Evolutionary conservation across 495 filamentous ascomycete genomes (phyloP).

Genomic region (Tuber magnatum): DNA sequence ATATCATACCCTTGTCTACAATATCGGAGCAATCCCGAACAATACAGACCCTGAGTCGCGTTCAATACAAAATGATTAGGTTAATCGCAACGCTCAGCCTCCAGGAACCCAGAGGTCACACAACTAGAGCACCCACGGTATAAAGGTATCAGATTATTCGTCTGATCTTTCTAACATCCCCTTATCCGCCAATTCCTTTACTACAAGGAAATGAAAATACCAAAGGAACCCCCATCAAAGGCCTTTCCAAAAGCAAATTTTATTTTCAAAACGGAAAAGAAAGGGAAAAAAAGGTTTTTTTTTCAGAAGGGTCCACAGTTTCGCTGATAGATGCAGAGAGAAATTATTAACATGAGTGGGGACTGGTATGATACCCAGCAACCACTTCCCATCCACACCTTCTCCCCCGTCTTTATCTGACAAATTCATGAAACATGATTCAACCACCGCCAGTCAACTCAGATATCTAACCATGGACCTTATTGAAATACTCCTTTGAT

Average conservation of each 20-base stretch:
- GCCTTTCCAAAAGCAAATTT: background rate
- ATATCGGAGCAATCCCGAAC: background rate
- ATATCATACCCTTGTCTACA: background rate
- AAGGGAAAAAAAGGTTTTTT: background rate
- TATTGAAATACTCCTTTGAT: slow-evolving; percentile 47
- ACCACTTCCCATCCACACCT: background rate
- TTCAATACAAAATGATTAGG: background rate
- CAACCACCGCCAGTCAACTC: background rate
- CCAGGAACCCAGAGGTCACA: background rate
- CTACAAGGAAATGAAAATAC: background rate
- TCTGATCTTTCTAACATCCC: background rate
- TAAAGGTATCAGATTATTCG: background rate
- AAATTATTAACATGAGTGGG: background rate
- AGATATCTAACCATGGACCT: slow-evolving; percentile 36
- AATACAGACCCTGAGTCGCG: background rate
- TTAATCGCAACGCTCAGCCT: background rate
- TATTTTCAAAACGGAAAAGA: background rate
- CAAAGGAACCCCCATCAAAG: background rate
- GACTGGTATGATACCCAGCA: background rate
- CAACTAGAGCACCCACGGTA: background rate
- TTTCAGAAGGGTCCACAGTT: background rate
- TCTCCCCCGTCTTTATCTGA: background rate
- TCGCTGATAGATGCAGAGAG: background rate
- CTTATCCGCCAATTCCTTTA: background rate
- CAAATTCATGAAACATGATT: background rate